A percentile compares a stretch with the other conserved stretches of the same genome.
These are phyloP conservation scores for Claviceps lovelessii DNA, from an alignment of 2,329 filamentous ascomycete species.

Conservation along the genomic window DNA sequence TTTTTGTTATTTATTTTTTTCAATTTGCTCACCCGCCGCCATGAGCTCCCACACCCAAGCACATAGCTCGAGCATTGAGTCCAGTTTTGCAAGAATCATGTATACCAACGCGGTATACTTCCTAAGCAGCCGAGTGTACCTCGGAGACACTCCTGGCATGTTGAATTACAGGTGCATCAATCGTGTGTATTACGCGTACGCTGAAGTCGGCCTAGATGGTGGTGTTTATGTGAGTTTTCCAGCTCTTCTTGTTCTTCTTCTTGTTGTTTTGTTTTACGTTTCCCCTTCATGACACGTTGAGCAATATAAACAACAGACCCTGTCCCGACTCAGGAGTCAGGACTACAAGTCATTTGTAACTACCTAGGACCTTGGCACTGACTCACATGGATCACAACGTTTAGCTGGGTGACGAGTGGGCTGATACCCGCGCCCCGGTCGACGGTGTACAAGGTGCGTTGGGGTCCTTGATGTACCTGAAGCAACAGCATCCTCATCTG, in stretches of 20 bases:
- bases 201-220: conserved; percentile 51
- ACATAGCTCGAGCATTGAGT: conserved; percentile 30
- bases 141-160: conserved; percentile 56
- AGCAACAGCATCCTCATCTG: too few relatives aligned
- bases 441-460: too few relatives aligned
- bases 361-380: too few relatives aligned
- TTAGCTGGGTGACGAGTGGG: too few relatives aligned
- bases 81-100: conserved; percentile 31
- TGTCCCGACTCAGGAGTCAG: too few relatives aligned
- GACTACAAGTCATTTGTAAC: too few relatives aligned
- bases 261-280: conserved; percentile 51
- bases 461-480: too few relatives aligned
- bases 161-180: conserved; percentile 62
- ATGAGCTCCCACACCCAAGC: conserved; percentile 29
- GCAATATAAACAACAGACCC: too few relatives aligned
- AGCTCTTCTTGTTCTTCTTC: conserved; percentile 33
- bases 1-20: not conserved
- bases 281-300: conserved; percentile 30
- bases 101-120: conserved; percentile 70
- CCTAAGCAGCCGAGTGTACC: conserved; percentile 64
- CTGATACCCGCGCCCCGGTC: too few relatives aligned
- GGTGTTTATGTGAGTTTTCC: conserved; percentile 46
- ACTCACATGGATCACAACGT: too few relatives aligned
- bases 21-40: not conserved
- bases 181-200: too few relatives aligned